Base-by-base conservation (phyloP, 1,284 basidiomycete genomes). In the Ganoderma lingzhi region DNA sequence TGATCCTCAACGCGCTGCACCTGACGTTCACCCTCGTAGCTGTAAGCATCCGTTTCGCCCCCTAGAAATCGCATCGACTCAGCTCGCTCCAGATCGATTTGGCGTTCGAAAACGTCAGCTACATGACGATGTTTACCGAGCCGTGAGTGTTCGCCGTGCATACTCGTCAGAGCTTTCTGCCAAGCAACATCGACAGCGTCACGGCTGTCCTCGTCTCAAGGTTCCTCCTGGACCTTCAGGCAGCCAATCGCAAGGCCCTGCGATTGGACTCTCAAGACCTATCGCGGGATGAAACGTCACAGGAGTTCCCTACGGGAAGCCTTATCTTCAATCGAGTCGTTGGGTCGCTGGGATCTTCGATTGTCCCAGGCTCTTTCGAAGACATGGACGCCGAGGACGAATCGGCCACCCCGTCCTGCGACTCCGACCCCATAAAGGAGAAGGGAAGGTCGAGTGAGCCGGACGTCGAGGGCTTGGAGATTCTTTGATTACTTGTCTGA, bases 171-270 rank as follows among this genome's bases (percentile, higher is more conserved):
- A 44, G 17, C 42, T 17, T 2, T 15, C 19, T 3, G 3, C 28
- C 37, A 14, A 42, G 9, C 6, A 39, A 53, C 8, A 39, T 1
- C 6, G 19, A 35, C 23, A 66, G 65, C 2, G 44, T 66, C 28
- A 37, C 37, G 4, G 65, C 44, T 17, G 59, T 66, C 35, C 65
- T 66, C 6, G 65, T 66, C 14, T 66, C 65, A 28, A 37, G 48
- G 19, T 66, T 66, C 59, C 65, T 66, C n/a, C 28, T 62, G 12
- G 65, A 66, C 23, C 48, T 66, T 15, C 65, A 66, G 17, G 59
- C 42, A 9, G 59, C 60, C 30, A 66, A 42, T 35, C 64, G 42
- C 19, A 55, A 42, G 39, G n/a, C 56, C 12, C 17, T 65, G 41
- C 35, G 35, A 28, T 19, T 65, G n/a, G 32, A 37, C 42, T 23